Conservation (phyloP, 208 protist genomes). For the Acanthamoeba castellanii region DNA sequence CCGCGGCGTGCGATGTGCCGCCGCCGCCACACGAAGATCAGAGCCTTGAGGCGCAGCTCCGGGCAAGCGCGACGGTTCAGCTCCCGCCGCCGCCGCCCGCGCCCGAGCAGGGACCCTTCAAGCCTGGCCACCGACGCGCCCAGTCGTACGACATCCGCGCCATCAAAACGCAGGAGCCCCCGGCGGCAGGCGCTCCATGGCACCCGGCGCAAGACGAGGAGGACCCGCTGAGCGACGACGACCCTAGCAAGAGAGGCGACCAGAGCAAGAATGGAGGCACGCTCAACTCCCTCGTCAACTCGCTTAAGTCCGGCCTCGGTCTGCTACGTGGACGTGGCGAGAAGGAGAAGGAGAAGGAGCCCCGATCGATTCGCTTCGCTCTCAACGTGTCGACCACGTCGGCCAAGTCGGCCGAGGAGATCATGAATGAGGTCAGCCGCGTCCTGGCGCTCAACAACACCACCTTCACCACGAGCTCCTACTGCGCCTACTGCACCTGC, state of each 20-base stretch:
- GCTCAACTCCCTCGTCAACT: slow-evolving; percentile 45
- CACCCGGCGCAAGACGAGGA: not conserved
- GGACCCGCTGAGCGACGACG: slow-evolving; percentile 37
- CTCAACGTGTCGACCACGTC: slow-evolving; percentile 87
- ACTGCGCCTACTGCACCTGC: slow-evolving; percentile 74
- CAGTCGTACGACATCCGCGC: slow-evolving; percentile 21
- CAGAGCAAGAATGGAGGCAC: not conserved
- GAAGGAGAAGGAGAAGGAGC: slow-evolving; percentile 47
- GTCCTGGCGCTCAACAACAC: slow-evolving; percentile 72
- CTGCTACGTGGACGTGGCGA: slow-evolving; percentile 11
- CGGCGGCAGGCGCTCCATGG: not conserved
- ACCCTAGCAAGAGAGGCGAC: not conserved
- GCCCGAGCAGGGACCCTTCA: not conserved
- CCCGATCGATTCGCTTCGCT: slow-evolving; percentile 81
- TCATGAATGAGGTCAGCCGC: slow-evolving; percentile 80
- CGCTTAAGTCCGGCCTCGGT: slow-evolving; percentile 16
- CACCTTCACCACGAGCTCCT: slow-evolving; percentile 66
- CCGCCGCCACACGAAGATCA: not conserved
- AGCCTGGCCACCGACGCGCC: slow-evolving; percentile 31
- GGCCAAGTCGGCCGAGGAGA: slow-evolving; percentile 74
- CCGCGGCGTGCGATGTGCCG: not conserved
- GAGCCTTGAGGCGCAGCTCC: not conserved
- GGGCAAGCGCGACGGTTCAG: not conserved
- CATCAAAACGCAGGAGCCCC: not conserved
- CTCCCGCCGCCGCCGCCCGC: not conserved